Percentiles rank a stretch among this genome's conserved stretches.
Conservation (phyloP, 768 basidiomycete species). For the Phylloporus rhodoxanthus region DNA sequence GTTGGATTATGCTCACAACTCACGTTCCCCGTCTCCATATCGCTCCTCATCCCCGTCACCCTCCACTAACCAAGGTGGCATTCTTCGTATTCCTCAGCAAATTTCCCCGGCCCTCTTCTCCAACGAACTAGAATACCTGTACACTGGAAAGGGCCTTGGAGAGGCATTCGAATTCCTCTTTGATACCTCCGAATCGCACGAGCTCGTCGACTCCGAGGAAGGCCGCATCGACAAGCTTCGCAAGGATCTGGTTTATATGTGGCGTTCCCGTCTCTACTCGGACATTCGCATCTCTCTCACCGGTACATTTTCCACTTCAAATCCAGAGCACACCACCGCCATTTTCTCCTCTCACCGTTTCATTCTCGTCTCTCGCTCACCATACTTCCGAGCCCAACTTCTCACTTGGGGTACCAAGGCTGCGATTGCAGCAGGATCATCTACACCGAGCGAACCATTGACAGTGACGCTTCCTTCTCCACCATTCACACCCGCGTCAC, state of each 20-base stretch:
- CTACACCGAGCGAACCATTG: slow-evolving; percentile 39
- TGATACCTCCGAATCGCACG: slow-evolving; percentile 45
- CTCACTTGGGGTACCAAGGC: slow-evolving; percentile 52
- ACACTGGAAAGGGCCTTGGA: slow-evolving; percentile 86
- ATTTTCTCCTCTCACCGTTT: slow-evolving; percentile 92
- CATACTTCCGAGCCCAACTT: slow-evolving; percentile 83
- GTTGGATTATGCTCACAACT: slow-evolving; percentile 36
- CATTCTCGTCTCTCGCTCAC: slow-evolving; percentile 81
- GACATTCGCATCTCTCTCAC: slow-evolving; percentile 81
- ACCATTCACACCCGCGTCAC: slow-evolving; percentile 89
- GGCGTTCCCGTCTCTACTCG: slow-evolving; percentile 89
- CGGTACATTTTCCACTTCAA: slow-evolving; percentile 57
- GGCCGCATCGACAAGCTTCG: slow-evolving; percentile 76
- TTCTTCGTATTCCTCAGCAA: slow-evolving; percentile 59
- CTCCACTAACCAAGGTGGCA: slow-evolving; percentile 35
- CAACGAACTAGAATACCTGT: slow-evolving; percentile 90
- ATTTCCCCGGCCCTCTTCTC: slow-evolving; percentile 79
- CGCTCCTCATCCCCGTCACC: slow-evolving; percentile 43
- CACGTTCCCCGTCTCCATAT: slow-evolving; percentile 43
- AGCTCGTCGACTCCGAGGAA: slow-evolving; percentile 45
- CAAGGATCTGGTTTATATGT: slow-evolving; percentile 94
- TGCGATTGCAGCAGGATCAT: slow-evolving; percentile 24
- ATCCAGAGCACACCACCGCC: slow-evolving; percentile 66
- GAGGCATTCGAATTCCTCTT: slow-evolving; percentile 86
- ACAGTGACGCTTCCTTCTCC: slow-evolving; percentile 78